A percentile compares a stretch with the other conserved stretches of the same genome.
phyloP scores from a whole-genome alignment of 805 yeast species.

The Sugiyamaella floridensis region DNA sequence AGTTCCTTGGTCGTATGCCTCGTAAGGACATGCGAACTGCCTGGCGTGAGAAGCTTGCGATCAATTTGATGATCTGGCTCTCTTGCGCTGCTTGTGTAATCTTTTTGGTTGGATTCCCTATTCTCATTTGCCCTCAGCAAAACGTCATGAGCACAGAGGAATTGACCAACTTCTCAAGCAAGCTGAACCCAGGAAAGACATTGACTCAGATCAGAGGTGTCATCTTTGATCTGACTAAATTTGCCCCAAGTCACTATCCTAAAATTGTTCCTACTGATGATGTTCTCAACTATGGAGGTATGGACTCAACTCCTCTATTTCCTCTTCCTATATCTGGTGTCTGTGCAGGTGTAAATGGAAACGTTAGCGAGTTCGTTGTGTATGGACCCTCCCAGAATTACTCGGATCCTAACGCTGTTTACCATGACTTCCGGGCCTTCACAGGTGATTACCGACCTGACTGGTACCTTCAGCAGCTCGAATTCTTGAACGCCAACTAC shows the following conservation, averaged over 20 bases:
- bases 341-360: conserved; percentile 32
- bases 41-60: conserved; percentile 39
- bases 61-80: conserved; percentile 37
- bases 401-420: conserved; percentile 33
- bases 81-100: conserved; percentile 30
- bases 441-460: conserved; percentile 36
- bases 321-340: conserved; percentile 37
- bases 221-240: conserved; percentile 34
- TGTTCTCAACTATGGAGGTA: conserved; percentile 34
- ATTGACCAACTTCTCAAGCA: conserved; percentile 26
- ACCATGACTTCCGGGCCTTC: conserved; percentile 37
- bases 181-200: conserved; percentile 27
- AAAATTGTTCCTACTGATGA: conserved; percentile 30
- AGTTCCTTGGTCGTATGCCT: conserved; percentile 27
- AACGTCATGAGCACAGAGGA: conserved; percentile 31
- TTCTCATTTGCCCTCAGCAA: conserved; percentile 36
- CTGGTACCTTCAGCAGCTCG: conserved; percentile 36
- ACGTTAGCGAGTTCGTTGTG: conserved; percentile 24
- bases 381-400: conserved; percentile 28
- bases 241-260: conserved; percentile 35
- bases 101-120: conserved; percentile 35
- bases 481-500: conserved; percentile 30
- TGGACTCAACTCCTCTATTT: conserved; percentile 31
- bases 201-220: conserved; percentile 35
- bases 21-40: conserved; percentile 35